Evolutionary conservation across 306 rosid species (phyloP).

Genomic region (Cyclanthera cordifolia): DNA sequence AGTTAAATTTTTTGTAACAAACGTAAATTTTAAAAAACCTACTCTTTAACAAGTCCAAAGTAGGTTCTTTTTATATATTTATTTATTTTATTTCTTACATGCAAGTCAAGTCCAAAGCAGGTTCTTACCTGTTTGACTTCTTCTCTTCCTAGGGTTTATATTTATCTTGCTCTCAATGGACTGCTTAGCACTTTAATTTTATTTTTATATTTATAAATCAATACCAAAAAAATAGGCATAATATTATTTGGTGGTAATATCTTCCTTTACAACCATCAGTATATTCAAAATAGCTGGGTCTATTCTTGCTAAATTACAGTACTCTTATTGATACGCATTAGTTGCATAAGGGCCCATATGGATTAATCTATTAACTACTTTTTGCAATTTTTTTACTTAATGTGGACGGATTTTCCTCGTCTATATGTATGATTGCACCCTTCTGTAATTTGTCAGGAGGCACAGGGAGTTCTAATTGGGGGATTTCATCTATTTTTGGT

Average conservation of each 20-base stretch:
- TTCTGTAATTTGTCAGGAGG: constrained; percentile 30
- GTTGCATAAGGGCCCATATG: neutral
- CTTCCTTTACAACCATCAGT: neutral
- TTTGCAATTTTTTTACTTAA: neutral
- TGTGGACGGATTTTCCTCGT: neutral
- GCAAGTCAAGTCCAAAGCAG: too few relatives aligned
- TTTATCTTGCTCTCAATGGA: neutral
- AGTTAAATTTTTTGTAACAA: too few relatives aligned
- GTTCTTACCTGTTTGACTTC: neutral
- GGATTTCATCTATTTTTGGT: constrained; percentile 89
- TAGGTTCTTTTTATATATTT: too few relatives aligned
- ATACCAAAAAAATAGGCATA: neutral
- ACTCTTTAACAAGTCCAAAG: too few relatives aligned
- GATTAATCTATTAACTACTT: neutral
- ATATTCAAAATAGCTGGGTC: neutral
- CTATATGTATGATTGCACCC: neutral
- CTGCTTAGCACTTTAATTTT: neutral
- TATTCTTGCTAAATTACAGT: neutral
- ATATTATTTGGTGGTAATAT: neutral
- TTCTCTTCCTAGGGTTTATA: neutral
- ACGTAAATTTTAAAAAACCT: too few relatives aligned
- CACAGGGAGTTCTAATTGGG: constrained; percentile 61
- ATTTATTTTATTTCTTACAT: too few relatives aligned
- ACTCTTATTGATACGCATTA: neutral
- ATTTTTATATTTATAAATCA: neutral